Evolutionary conservation across 352 stramenopile species (phyloP), one percentile per base, ranked within the genome.

Genomic region (Pythium phragmitis): DNA sequence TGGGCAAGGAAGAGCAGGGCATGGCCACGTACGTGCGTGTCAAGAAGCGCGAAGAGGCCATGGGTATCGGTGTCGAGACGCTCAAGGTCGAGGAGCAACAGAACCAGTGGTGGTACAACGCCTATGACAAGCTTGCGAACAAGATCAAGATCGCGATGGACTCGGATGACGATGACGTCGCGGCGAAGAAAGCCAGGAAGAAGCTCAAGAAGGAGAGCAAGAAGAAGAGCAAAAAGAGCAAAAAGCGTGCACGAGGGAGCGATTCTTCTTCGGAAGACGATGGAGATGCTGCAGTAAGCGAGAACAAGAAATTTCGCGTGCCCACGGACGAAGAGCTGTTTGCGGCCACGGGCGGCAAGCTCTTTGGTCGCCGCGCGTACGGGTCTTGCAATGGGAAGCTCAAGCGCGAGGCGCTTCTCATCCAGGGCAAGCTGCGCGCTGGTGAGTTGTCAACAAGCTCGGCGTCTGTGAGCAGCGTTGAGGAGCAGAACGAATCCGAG

Each of bases 251-350:
- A 55, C 65, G 70, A 16, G 62, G 68, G 12, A 67, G 67, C n/a
- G 53, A 52, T 16, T 43, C 50, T 13, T 67, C 37, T 4, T 79
- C 68, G 11, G 76, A 75, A 14, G 67, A 75, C 17, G 67, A 79
- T 17, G 87, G 48, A 57, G 48, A n/a, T 3, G 28, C 16, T 7
- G 36, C 43, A 46, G 39, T 12, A 46, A 21, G 39, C 39, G 39
- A 46, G 12, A 45, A 48, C 34, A 72, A 70, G 36, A 90, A 88
- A 70, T 88, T 84, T 49, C 73, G 75, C 48, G 74, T 82, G 77
- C 85, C 83, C 41, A 98, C 95, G 14, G 96, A 98, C 69, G 91
- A 98, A 68, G 95, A 99, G 71, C 82, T 99, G 28, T 99, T 99
- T 72, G 77, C 86, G 46, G 96, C 95, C 3, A 99, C 96, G 0